These are phyloP conservation scores for Botrytis paeoniae DNA, from an alignment of 2,329 filamentous ascomycete genomes.

Conservation along the genomic window DNA sequence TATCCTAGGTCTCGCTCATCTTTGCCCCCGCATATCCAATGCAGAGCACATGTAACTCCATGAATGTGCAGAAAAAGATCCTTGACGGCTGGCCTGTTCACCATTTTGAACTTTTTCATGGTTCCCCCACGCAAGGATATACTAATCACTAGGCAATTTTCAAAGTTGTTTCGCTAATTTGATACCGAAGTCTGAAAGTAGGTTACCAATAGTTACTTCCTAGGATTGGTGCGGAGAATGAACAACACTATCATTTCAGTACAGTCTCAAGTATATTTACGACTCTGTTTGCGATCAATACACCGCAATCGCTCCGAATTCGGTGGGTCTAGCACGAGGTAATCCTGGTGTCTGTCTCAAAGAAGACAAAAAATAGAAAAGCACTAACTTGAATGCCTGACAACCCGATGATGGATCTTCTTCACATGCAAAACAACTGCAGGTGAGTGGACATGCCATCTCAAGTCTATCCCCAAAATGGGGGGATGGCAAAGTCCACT, in stretches of 20 bases:
- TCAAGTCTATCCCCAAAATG: neutral
- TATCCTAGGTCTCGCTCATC: neutral
- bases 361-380: conserved; percentile 1
- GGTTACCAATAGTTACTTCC: neutral
- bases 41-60: conserved; percentile 8
- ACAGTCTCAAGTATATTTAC: neutral
- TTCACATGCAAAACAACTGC: conserved; percentile 5
- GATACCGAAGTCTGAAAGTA: neutral
- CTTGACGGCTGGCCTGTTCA: conserved; percentile 8
- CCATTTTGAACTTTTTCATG: neutral
- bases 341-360: neutral
- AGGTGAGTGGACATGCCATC: neutral
- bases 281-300: conserved; percentile 4
- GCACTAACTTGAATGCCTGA: neutral
- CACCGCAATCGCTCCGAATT: conserved; percentile 15
- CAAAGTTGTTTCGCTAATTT: neutral
- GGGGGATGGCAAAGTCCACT: neutral
- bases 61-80: conserved; percentile 6
- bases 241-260: conserved; percentile 2
- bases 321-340: conserved; percentile 14
- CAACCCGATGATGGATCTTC: conserved; percentile 9
- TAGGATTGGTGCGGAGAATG: conserved; percentile 3
- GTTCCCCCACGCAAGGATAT: neutral
- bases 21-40: conserved; percentile 12
- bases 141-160: neutral